Percentiles rank a stretch among this genome's conserved stretches.
These are phyloP conservation scores for Cladosporium velox DNA, from an alignment of 2,329 filamentous ascomycete species.

Conservation along the genomic window DNA sequence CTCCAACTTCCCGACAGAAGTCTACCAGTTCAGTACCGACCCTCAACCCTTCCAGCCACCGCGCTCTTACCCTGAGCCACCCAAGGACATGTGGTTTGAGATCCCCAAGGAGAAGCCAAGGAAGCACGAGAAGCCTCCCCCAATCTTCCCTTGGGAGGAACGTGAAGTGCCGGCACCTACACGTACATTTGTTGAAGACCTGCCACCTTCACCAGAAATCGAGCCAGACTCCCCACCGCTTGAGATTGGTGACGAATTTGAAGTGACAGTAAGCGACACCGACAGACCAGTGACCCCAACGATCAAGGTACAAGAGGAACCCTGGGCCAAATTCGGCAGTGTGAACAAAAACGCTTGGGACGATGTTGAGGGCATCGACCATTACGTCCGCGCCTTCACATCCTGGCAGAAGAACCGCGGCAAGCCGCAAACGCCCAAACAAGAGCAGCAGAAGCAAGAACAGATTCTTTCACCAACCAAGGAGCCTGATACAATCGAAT, in stretches of 20 bases:
- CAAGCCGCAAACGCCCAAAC: slow-evolving; percentile 32
- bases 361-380: slow-evolving; percentile 80
- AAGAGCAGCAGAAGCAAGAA: slow-evolving; percentile 16
- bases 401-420: slow-evolving; percentile 61
- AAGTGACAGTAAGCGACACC: slow-evolving; percentile 29
- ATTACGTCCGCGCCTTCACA: slow-evolving; percentile 75
- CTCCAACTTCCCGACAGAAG: slow-evolving; percentile 73
- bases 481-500: slow-evolving; percentile 27
- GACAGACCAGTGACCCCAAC: slow-evolving; percentile 46
- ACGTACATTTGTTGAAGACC: slow-evolving; percentile 66
- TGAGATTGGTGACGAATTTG: slow-evolving; percentile 32
- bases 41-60: slow-evolving; percentile 75
- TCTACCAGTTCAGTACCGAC: slow-evolving; percentile 83
- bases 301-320: slow-evolving; percentile 50
- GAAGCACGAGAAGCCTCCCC: slow-evolving; percentile 60
- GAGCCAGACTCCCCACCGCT: slow-evolving; percentile 21
- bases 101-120: slow-evolving; percentile 63
- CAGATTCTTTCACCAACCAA: slow-evolving; percentile 30
- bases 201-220: slow-evolving; percentile 26
- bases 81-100: slow-evolving; percentile 85
- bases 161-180: slow-evolving; percentile 63
- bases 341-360: slow-evolving; percentile 85
- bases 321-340: slow-evolving; percentile 70
- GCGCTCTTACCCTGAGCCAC: slow-evolving; percentile 75
- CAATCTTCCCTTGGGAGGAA: slow-evolving; percentile 90